Evolutionary conservation across 129 eudicot species (phyloP).

Genomic region (Saposhnikovia divaricata): DNA sequence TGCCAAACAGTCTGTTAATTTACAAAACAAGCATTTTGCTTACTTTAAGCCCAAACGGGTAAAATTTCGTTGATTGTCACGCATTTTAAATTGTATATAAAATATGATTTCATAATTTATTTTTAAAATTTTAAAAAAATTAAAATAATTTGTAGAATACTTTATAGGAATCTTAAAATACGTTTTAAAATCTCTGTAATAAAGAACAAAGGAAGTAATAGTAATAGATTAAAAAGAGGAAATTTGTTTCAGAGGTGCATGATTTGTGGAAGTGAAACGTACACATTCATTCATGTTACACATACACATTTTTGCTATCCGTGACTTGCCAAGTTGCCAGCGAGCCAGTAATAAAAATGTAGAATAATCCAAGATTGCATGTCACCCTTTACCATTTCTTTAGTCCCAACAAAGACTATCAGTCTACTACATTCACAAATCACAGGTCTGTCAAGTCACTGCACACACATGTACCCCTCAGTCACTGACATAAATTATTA

Average conservation of each 20-base stretch:
- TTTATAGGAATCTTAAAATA: no score
- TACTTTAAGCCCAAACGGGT: no score
- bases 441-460: neutral
- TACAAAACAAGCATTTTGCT: no score
- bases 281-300: constrained; percentile 5
- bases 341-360: neutral
- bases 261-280: neutral
- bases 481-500: neutral
- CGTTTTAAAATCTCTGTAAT: no score
- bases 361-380: constrained; percentile 5
- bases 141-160: no score
- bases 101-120: no score
- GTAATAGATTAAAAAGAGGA: no score
- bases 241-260: neutral
- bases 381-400: neutral
- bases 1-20: no score
- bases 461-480: neutral
- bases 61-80: no score
- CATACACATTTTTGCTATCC: neutral
- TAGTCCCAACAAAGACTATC: neutral
- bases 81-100: no score
- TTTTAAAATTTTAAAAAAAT: no score
- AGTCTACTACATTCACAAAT: neutral
- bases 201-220: no score
- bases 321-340: constrained; percentile 2